A percentile compares a stretch with the other conserved stretches of the same genome.
Conservation (phyloP, 345 rosid genomes). For the Acer saccharum region DNA sequence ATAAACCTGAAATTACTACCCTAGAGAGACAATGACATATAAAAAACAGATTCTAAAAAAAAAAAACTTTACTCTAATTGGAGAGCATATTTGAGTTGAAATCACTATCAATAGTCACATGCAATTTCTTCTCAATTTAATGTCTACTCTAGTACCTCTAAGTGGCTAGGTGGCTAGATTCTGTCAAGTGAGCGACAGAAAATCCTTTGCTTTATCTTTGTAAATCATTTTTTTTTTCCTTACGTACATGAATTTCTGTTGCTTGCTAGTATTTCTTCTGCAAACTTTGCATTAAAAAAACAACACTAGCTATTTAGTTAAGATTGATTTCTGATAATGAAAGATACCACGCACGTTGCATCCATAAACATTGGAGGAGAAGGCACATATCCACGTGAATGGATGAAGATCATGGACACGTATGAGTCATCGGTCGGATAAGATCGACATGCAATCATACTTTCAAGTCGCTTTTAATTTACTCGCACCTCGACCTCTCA, state of each 20-base stretch:
- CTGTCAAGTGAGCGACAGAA: slow-evolving; percentile 4
- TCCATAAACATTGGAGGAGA: slow-evolving; percentile 22
- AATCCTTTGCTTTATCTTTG: not conserved
- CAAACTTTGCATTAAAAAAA: not conserved
- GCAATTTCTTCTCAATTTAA: not conserved
- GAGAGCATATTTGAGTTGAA: too few species aligned
- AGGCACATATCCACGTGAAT: slow-evolving; percentile 30
- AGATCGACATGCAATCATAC: slow-evolving; percentile 22
- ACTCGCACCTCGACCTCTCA: too few species aligned
- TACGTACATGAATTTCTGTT: not conserved
- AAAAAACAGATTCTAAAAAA: not conserved
- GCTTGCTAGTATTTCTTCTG: not conserved
- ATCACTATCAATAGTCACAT: not conserved
- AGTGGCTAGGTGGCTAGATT: slow-evolving; percentile 20
- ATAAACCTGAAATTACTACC: not conserved
- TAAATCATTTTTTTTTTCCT: not conserved
- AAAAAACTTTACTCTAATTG: not conserved
- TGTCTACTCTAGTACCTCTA: not conserved
- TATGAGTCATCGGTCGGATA: slow-evolving; percentile 23
- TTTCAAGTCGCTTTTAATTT: too few species aligned
- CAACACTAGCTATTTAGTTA: not conserved
- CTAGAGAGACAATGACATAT: not conserved
- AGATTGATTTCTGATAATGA: slow-evolving; percentile 10
- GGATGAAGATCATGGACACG: slow-evolving; percentile 18
- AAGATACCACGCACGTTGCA: slow-evolving; percentile 26